Conservation (phyloP, 805 yeast genomes). For the Metschnikowia continentalis region DNA sequence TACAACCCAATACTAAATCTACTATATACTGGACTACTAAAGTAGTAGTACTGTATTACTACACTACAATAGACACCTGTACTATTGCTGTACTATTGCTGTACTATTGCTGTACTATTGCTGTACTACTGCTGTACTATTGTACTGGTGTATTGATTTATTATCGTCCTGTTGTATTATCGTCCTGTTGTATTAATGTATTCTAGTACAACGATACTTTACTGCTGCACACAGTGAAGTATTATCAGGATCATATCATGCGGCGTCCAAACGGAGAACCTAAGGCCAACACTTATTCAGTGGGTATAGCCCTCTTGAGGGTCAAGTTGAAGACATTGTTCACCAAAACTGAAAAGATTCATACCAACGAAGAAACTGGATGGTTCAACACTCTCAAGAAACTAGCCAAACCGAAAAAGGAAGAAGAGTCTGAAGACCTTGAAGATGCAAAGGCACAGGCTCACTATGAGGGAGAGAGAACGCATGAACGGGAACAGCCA, state of each 20-base stretch:
- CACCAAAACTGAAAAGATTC: constrained; percentile 19
- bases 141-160: too few species aligned
- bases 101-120: too few species aligned
- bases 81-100: too few species aligned
- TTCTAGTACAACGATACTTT: too few species aligned
- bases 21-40: too few species aligned
- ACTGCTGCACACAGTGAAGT: constrained; percentile 19
- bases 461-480: constrained; percentile 39
- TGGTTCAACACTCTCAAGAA: constrained; percentile 38
- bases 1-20: too few species aligned
- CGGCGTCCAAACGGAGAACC: neutral
- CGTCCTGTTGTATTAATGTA: too few species aligned
- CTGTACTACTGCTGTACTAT: too few species aligned
- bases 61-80: too few species aligned
- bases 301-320: constrained; percentile 35
- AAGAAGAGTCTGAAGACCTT: constrained; percentile 12
- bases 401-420: constrained; percentile 19
- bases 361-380: constrained; percentile 20
- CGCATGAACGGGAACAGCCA: constrained; percentile 20
- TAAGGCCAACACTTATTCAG: constrained; percentile 27
- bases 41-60: too few species aligned
- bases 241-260: constrained; percentile 28
- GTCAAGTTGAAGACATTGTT: constrained; percentile 35
- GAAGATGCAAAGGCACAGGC: constrained; percentile 25
- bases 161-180: too few species aligned